Base-by-base conservation (phyloP, 495 filamentous ascomycete genomes). In the Barbatosphaeria neglecta region DNA sequence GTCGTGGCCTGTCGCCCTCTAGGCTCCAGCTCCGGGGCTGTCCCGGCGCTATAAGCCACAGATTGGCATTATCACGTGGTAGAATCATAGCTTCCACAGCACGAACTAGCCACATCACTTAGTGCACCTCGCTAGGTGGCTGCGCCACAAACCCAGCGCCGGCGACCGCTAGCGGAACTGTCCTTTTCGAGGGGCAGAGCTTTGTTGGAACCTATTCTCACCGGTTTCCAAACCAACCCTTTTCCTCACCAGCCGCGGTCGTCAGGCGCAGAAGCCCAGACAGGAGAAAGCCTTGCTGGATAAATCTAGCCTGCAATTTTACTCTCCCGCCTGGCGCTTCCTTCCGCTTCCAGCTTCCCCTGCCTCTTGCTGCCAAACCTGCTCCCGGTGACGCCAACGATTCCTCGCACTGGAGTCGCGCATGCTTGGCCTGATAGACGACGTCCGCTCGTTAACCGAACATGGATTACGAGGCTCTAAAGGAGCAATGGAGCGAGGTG, bases 401-500 rank as follows among this genome's bases (percentile, higher is more conserved):
- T 15, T 35, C 27, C 37, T 20, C 43, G n/a, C n/a, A n/a, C n/a
- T n/a, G n/a, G n/a, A n/a, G n/a, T n/a, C n/a, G n/a, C n/a, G n/a
- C n/a, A n/a, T n/a, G n/a, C n/a, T n/a, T n/a, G n/a, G n/a, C n/a
- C n/a, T n/a, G n/a, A n/a, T 40, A 37, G 50, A 37, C 15, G n/a
- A 38, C 23, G 31, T 18, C 3, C 38, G 17, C 11, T 11, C 8
- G 16, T 10, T 2, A 18, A 40, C 16, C 3, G 39, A 50, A 35
- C 35, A 77, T 78, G 74, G 74, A 77, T 51, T 73, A 76, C 56
- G 75, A 78, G 51, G 62, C 66, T 23, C 58, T 95, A 54, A 99
- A 99, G 71, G 93, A 97, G 66, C 84, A 88, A 72, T 99, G 93
- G 93, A 86, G 85, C 56, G 89, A 93, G 64, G 80, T 93, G 48